Base-by-base conservation (phyloP, 2,329 filamentous ascomycete genomes). In the Paecilomyces niveus region DNA sequence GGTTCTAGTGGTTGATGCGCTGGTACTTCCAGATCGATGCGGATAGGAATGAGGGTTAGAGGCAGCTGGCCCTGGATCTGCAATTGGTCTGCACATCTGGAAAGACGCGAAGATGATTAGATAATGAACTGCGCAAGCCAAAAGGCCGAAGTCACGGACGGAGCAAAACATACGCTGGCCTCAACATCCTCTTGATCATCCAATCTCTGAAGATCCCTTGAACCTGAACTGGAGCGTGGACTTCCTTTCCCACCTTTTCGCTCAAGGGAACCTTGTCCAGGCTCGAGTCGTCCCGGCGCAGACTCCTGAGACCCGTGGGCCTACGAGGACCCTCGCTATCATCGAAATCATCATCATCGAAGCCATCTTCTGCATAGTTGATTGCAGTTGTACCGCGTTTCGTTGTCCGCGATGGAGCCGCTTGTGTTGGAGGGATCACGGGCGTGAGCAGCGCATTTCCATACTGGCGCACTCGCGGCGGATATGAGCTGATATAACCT, bases 341-440 rank as follows among this genome's bases (percentile, higher is more conserved):
- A 39, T 80, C 79, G 63, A 80, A 81, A 68, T 93, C 79, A 45
- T 81, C 79, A 61, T 87, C 92, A 64, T 97, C 93, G 70, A 88
- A 96, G 53, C 92, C 92, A 72, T 97, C 93, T 72, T 99, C 94
- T 24, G 94, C 93, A 71, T 99, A 99, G 78, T 97, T 99, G 76
- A 97, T 94, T 63, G 93, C 90, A 33, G 90, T 94, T 1, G 94
- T 97, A 59, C 94, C 94, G 75, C 94, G 89, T 80, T 99, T 97
- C 8, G 94, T 97, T n/a, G 90, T 96, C 71, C 93, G 86, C 67
- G 90, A 78, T 45, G 88, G 84, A 24, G 85, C 87, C 58, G 81
- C 80, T 65, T 87, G 82, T 62, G 85, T 86, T 57, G 83, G 83
- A 62, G 89, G 89, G 61, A 93, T 84, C 62, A 94, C 86, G 35